Conservation (phyloP, 129 eudicot genomes). For the Tanacetum coccineum region DNA sequence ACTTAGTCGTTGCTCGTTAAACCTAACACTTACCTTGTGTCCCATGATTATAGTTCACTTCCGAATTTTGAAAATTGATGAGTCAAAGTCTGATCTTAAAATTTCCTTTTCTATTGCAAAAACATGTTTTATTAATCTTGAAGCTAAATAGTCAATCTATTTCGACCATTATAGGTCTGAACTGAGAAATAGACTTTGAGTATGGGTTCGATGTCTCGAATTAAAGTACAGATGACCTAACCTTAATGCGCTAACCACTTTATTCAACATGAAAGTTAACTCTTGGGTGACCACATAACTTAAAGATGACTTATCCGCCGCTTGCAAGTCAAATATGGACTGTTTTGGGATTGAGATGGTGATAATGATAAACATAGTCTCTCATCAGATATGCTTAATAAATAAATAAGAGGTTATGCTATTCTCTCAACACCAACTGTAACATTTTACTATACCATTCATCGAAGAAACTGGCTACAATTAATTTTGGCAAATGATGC, state of each 20-base stretch:
- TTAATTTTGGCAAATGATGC: slow-evolving; percentile 18
- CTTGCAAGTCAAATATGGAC: slow-evolving; percentile 9
- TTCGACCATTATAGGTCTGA: slow-evolving; percentile 16
- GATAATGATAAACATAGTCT: slow-evolving; percentile 23
- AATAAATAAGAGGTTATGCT: slow-evolving; percentile 12
- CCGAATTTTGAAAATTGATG: not conserved
- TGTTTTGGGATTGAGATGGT: slow-evolving; percentile 8
- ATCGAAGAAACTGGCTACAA: slow-evolving; percentile 15
- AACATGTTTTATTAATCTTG: not conserved
- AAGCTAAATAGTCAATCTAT: slow-evolving; percentile 3
- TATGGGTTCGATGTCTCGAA: not conserved
- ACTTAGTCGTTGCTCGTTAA: not conserved
- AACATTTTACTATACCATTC: slow-evolving; percentile 11
- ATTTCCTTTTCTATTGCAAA: not conserved
- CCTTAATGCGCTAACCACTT: no score
- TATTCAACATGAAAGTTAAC: no score
- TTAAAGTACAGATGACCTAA: not conserved
- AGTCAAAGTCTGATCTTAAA: not conserved
- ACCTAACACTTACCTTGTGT: not conserved
- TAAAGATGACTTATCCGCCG: not conserved
- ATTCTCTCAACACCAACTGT: slow-evolving; percentile 30
- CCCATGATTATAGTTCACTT: not conserved
- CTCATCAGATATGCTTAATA: slow-evolving; percentile 7
- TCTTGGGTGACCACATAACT: not conserved
- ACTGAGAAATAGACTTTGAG: not conserved